Base-by-base conservation (phyloP, 257 asterid species). In the Penstemon eatonii region DNA sequence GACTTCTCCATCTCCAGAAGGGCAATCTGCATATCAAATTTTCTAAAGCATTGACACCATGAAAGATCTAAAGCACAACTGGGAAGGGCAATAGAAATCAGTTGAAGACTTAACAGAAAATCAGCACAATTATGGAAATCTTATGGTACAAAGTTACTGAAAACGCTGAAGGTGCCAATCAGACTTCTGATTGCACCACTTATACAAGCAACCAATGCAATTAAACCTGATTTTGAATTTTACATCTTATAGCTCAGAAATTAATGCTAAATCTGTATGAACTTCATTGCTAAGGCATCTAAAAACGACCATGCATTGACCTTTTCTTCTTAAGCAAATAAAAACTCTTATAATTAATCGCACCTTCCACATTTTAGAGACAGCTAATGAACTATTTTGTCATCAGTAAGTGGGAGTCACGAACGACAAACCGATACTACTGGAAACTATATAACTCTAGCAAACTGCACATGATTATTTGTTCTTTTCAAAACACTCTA, bases 1-100 rank as follows among this genome's bases (percentile, higher is more conserved):
- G 90, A 88, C 69, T 83, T 90, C 85, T 89, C 95, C 91, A 82
- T 81, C 90, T 92, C 96, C 59, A 90, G 73, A 68, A 67, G 66
- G 61, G 81, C 75, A 77, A 87, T 88, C 98, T 86, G 88, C 72
- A 75, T 40, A 62, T 56, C 57, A 79, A 42, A 46, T 37, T 59
- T 70, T 60, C 13, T 40, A 58, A 25, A 63, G 42, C 67, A 41
- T 68, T 66, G 15, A 67, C 56, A 52, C n/a, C 25, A 52, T 50
- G 71, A 68, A 51, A 60, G 55, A 53, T 38, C 43, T 49, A 36
- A 69, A 70, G 52, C 49, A 62, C 46, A 36, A 75, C 61, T 45
- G 15, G 40, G 38, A 65, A 46, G 50, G 70, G 72, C 60, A 79
- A 46, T 54, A 53, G 60, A 11, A 42, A 36, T 51, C 56, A 56